Base-by-base conservation (phyloP, 441 rosid species). In the Corymbia calophylla region DNA sequence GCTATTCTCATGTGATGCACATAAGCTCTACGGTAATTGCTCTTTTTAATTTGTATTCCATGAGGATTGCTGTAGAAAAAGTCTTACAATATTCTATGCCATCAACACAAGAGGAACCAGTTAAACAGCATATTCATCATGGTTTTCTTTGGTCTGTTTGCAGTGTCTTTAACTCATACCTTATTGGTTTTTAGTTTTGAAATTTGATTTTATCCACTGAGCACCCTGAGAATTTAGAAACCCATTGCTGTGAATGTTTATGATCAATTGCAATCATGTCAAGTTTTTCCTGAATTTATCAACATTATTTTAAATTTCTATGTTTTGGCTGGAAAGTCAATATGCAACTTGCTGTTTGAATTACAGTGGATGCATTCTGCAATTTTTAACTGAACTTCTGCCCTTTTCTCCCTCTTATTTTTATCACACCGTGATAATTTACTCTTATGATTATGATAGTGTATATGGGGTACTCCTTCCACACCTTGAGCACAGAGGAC, bases 1-100 rank as follows among this genome's bases (percentile, higher is more conserved):
- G 95, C 29, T 98, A 97, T 91, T 98, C 98, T 87, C 99, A 98
- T 94, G 99, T 98, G 73, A 98, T 97, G 99, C 99, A 97, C 96
- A 96, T 98, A 86, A 98, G 99, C 93, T 98, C 99, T 66, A 97
- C 96, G 85, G 99, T 98, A 94, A 87, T 93, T 87, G 54, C 73
- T 73, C 32, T 87, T 89, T 87, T 44, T 86, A 73, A 29, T 66
- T 9, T 77, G 17, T 44, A 47, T 44, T n/a, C 51, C 16, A 77
- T 64, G 51, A 44, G 84, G 53, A 44, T 77, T 23, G 84, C n/a
- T 77, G n/a, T 23, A 77, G 51, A 77, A 44, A 39, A 77, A 44
- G n/a, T 44, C 84, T 13, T 77, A 10, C 53, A 23, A 44, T 77
- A 6, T 0, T 77, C 44, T 25, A 77, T 6, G n/a, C 29, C 23